Evolutionary conservation across 2,329 filamentous ascomycete genomes (phyloP).

Genomic region (Penicillium verrucosum): DNA sequence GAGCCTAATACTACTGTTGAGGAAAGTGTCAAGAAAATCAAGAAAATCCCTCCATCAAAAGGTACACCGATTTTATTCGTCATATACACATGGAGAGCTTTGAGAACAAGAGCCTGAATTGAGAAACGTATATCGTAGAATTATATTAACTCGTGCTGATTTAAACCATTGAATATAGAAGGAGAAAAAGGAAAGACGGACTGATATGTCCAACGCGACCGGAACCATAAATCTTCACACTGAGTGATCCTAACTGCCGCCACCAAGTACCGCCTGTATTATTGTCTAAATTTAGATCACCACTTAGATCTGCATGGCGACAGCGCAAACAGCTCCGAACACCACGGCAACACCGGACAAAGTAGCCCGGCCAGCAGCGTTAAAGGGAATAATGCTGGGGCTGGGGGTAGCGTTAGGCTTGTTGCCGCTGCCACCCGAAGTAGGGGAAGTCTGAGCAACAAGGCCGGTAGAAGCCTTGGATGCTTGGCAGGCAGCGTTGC

Average conservation of each 20-base stretch:
- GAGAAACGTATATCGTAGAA: constrained; percentile 5
- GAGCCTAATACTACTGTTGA: too few relatives aligned
- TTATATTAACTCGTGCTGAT: constrained; percentile 3
- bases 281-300: not conserved
- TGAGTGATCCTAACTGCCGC: not conserved
- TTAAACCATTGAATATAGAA: constrained; percentile 2
- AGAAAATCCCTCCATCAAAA: too few relatives aligned
- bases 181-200: not conserved
- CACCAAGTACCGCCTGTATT: not conserved
- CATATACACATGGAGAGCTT: not conserved
- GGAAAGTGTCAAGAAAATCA: too few relatives aligned
- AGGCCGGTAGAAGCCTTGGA: not conserved
- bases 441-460: constrained; percentile 10
- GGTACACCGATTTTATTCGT: not conserved
- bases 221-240: constrained; percentile 1
- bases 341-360: constrained; percentile 22
- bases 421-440: not conserved
- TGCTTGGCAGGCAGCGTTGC: constrained; percentile 1
- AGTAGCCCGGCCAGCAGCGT: constrained; percentile 25
- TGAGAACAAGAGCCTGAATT: not conserved
- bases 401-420: constrained; percentile 1
- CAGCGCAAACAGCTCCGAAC: constrained; percentile 22
- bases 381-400: constrained; percentile 16
- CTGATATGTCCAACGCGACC: constrained; percentile 6
- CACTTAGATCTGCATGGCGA: constrained; percentile 26